phyloP scores from a whole-genome alignment of 768 basidiomycete species.

The Myochromella boudieri region DNA sequence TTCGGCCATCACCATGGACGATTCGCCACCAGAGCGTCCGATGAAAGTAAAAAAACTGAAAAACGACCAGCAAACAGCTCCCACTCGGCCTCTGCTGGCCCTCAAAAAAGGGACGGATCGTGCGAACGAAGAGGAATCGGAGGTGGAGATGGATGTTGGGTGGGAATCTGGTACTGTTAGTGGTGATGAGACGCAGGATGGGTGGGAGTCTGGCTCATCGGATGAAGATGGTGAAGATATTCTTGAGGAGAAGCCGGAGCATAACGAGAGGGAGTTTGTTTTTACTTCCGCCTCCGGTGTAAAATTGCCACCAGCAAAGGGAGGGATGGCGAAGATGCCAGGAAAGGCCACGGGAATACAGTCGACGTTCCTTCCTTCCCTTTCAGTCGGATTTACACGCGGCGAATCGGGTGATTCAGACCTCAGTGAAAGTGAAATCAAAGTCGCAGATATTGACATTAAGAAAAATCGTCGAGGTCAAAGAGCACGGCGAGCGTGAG shows the following conservation, averaged over 20 bases:
- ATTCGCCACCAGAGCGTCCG: constrained; percentile 14
- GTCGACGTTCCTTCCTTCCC: constrained; percentile 83
- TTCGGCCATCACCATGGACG: constrained; percentile 11
- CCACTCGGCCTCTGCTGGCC: background rate
- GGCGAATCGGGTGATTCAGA: constrained; percentile 83
- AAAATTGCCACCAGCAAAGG: constrained; percentile 7
- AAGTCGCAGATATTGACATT: constrained; percentile 45
- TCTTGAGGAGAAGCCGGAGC: constrained; percentile 27
- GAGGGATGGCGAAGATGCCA: constrained; percentile 21
- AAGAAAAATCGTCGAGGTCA: constrained; percentile 94
- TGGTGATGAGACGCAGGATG: constrained; percentile 32
- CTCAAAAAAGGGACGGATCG: constrained; percentile 12
- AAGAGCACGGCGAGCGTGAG: constrained; percentile 91
- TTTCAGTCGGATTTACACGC: constrained; percentile 81
- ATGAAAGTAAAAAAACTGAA: constrained; percentile 24
- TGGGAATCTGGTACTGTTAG: constrained; percentile 45
- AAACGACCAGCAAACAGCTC: constrained; percentile 13
- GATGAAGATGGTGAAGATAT: constrained; percentile 27
- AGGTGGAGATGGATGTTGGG: constrained; percentile 27
- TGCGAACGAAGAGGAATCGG: constrained; percentile 19
- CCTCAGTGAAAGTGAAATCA: constrained; percentile 63
- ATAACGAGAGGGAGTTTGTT: constrained; percentile 32
- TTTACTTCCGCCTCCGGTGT: constrained; percentile 22
- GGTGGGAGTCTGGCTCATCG: constrained; percentile 58
- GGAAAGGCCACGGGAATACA: constrained; percentile 26